Base-by-base conservation (phyloP, 768 basidiomycete species). In the Suillus clintonianus region DNA sequence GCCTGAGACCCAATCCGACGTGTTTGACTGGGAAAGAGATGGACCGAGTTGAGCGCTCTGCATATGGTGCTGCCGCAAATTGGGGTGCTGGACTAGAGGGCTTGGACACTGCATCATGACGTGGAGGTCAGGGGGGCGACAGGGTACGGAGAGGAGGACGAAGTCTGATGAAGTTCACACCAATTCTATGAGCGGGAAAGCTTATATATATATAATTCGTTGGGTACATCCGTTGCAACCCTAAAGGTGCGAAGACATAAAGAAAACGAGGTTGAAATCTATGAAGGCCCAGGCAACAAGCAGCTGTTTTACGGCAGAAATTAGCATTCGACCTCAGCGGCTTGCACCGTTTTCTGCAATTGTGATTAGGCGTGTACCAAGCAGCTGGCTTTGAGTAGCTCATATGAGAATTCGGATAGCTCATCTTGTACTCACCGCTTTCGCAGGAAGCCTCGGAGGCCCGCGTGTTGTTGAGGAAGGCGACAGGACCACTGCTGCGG, bases 251-350 rank as follows among this genome's bases (percentile, higher is more conserved):
- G 63, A 66, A 66, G 63, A 64, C 59, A 65, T 65, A 54, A 65
- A 42, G 42, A 62, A 61, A 66, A 66, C 67, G 65, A 67, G 65
- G 67, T 13, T 24, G 4, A 65, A 45, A 61, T 68, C 65, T 66
- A 66, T 66, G 65, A 68, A 63, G 55, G 65, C 56, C 65, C 65
- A 63, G 67, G 53, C 64, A 64, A 47, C 34, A 19, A 53, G 22
- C 47, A 30, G 61, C 37, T 30, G 36, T 22, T 56, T 63, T 68
- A 64, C 67, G 67, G 61, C 59, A 68, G 7, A 63, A 68, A 64
- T 68, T 73, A 72, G 67, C 72, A 69, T 72, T 73, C 65, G 59
- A 71, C 61, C 55, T 27, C 71, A 73, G 72, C 71, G 71, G 61
- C 69, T 39, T 15, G 27, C 24, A 41, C 55, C 19, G 7, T 43